phyloP scores from a whole-genome alignment of 2,329 filamentous ascomycete species.

The Akanthomyces dipterigenus region DNA sequence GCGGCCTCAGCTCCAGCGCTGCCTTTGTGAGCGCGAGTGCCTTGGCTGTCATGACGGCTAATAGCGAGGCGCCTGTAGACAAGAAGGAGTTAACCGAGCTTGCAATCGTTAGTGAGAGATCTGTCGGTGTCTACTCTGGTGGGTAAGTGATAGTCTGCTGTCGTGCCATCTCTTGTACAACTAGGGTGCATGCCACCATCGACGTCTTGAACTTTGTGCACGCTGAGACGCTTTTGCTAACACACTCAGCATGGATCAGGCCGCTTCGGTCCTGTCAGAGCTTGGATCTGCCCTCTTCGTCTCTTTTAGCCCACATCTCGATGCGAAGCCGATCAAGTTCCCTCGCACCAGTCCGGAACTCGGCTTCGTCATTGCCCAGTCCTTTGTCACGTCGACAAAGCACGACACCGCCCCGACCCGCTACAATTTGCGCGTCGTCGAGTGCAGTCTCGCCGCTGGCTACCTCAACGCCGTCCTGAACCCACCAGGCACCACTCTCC shows the following conservation, averaged over 20 bases:
- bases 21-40: conserved; percentile 89
- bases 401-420: conserved; percentile 86
- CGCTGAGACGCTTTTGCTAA: neutral
- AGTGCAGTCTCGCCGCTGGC: conserved; percentile 81
- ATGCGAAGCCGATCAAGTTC: conserved; percentile 71
- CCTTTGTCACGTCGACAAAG: conserved; percentile 90
- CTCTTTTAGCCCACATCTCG: conserved; percentile 74
- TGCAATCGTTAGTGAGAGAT: conserved; percentile 88
- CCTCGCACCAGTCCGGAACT: conserved; percentile 76
- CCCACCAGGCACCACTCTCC: conserved; percentile 53
- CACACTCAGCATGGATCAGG: conserved; percentile 78
- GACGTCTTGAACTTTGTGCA: no score
- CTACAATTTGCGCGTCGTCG: conserved; percentile 95
- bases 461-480: conserved; percentile 55
- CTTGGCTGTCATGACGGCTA: conserved; percentile 79
- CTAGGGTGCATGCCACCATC: neutral
- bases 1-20: conserved; percentile 87
- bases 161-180: neutral
- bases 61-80: conserved; percentile 69
- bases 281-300: conserved; percentile 84
- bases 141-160: conserved; percentile 49
- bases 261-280: conserved; percentile 88
- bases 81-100: conserved; percentile 91
- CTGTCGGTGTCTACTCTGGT: conserved; percentile 93
- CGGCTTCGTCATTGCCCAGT: conserved; percentile 89